phyloP scores from a whole-genome alignment of 768 basidiomycete species.

The Suillus plorans region DNA sequence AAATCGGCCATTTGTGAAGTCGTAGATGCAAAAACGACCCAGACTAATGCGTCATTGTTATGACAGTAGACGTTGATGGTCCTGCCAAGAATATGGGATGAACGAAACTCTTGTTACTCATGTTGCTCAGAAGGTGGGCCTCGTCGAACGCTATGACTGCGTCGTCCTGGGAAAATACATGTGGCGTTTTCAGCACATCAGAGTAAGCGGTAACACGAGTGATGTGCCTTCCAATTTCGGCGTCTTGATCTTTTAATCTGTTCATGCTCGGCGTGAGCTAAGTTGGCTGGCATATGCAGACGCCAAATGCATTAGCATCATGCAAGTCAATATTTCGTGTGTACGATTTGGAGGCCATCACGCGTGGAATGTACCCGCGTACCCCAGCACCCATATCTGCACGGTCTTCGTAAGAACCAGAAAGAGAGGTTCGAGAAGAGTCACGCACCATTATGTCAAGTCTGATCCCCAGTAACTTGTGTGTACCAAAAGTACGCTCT shows the following conservation, averaged over 20 bases:
- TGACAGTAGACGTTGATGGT: background rate
- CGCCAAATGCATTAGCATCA: background rate
- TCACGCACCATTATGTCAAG: background rate
- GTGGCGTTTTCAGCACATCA: background rate
- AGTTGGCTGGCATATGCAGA: no score
- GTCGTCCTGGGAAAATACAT: background rate
- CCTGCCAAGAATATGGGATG: background rate
- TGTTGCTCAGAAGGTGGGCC: slow-evolving; percentile 2
- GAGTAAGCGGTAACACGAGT: background rate
- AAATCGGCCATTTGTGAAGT: background rate
- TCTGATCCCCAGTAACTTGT: background rate
- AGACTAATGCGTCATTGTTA: background rate
- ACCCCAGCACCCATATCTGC: background rate
- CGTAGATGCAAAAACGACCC: slow-evolving; percentile 9
- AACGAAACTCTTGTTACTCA: background rate
- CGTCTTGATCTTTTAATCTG: no score
- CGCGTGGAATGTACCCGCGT: background rate
- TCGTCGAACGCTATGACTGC: slow-evolving; percentile 1
- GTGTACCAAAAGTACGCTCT: background rate
- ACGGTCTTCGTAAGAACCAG: background rate
- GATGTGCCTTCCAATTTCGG: background rate
- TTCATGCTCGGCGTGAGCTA: no score
- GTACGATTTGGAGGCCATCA: background rate
- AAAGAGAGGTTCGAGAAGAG: background rate
- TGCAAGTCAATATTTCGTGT: background rate